phyloP scores from a whole-genome alignment of 192 early-diverging fungal genomes.

The Chytriomyces sp. region DNA sequence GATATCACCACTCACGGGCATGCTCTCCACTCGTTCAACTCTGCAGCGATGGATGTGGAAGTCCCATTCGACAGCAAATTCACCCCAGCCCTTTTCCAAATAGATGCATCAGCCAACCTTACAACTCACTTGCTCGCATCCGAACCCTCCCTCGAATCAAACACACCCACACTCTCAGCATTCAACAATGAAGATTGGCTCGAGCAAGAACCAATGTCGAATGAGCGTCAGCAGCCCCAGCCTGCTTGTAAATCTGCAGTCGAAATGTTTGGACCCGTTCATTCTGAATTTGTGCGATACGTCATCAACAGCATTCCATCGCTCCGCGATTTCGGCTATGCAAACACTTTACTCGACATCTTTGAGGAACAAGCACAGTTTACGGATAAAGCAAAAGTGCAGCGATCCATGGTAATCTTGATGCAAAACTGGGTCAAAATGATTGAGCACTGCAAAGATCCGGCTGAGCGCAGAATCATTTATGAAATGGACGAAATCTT shows the following conservation, averaged over 20 bases:
- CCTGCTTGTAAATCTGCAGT: not conserved
- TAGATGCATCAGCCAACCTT: too few species aligned
- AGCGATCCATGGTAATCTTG: not conserved
- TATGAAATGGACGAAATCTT: conserved; percentile 9
- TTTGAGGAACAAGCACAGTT: not conserved
- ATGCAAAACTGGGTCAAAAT: not conserved
- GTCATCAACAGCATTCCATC: not conserved
- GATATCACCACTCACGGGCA: too few species aligned
- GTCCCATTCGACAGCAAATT: too few species aligned
- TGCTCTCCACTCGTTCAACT: too few species aligned
- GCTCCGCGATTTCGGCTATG: not conserved
- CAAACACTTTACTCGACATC: not conserved
- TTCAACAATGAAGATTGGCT: too few species aligned
- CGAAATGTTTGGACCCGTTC: not conserved
- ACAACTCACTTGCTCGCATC: too few species aligned
- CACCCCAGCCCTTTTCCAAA: too few species aligned
- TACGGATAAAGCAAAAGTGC: not conserved
- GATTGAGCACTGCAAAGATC: not conserved
- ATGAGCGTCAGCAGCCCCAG: too few species aligned
- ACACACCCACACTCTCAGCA: too few species aligned
- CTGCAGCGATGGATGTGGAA: too few species aligned
- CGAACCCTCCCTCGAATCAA: too few species aligned
- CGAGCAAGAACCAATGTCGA: too few species aligned
- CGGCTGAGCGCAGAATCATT: not conserved
- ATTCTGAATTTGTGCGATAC: not conserved